Percentiles rank a stretch among this genome's conserved stretches.
These are phyloP conservation scores for Backusella morwellensis DNA, from an alignment of 192 early-diverging fungal species.

Conservation along the genomic window DNA sequence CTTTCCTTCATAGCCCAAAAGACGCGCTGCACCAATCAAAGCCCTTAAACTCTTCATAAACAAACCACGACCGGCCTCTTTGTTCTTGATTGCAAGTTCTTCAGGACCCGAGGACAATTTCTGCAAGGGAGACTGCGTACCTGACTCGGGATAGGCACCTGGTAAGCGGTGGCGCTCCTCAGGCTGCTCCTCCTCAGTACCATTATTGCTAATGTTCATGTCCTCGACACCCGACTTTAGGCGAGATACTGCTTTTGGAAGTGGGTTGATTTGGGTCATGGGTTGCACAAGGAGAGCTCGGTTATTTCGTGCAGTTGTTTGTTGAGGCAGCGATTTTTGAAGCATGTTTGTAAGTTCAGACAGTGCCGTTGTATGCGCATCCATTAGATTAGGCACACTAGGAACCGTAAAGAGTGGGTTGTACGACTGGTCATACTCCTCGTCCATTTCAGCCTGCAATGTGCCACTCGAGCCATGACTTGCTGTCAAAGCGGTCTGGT, in stretches of 20 bases:
- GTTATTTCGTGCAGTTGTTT: background rate
- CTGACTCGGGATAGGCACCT: slow-evolving; percentile 36
- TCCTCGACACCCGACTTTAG: background rate
- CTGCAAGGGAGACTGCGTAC: background rate
- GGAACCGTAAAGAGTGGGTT: slow-evolving; percentile 40
- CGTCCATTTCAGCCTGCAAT: slow-evolving; percentile 32
- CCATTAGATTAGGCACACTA: slow-evolving; percentile 38
- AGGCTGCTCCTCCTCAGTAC: background rate
- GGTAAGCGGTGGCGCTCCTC: slow-evolving; percentile 4
- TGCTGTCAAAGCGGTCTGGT: background rate
- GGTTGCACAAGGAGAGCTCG: background rate
- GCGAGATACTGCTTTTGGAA: slow-evolving; percentile 24
- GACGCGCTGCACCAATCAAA: slow-evolving; percentile 22
- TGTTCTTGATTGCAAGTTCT: background rate
- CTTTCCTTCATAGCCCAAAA: slow-evolving; percentile 23
- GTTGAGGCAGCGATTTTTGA: slow-evolving; percentile 23
- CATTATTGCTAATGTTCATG: background rate
- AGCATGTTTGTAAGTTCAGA: slow-evolving; percentile 33
- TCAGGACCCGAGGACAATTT: background rate
- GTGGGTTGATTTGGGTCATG: slow-evolving; percentile 17
- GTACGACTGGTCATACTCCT: slow-evolving; percentile 40
- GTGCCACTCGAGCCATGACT: background rate
- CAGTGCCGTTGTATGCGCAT: slow-evolving; percentile 26
- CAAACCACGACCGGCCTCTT: slow-evolving; percentile 16
- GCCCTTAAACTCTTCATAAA: slow-evolving; percentile 31